A percentile compares a stretch with the other conserved stretches of the same genome.
Conservation (phyloP, 805 yeast genomes). For the Myxozyma kluyveri region DNA sequence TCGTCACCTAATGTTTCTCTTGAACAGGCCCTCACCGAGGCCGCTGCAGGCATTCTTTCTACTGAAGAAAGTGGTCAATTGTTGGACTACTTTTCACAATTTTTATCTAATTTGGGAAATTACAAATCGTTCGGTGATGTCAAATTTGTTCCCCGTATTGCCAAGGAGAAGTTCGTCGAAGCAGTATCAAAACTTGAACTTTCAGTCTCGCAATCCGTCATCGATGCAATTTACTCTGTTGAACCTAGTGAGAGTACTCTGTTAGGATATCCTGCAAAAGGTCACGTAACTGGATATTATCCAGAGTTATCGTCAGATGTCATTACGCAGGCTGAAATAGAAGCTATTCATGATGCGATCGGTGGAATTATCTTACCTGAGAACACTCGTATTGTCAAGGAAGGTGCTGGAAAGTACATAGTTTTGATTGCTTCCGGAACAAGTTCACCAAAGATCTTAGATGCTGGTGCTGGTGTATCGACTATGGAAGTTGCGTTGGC, state of each 20-base stretch:
- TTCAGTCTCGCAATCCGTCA: constrained; percentile 35
- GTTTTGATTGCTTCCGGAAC: constrained; percentile 68
- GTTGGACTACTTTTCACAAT: constrained; percentile 60
- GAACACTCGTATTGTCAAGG: constrained; percentile 71
- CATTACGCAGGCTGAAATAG: constrained; percentile 58
- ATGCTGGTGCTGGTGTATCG: constrained; percentile 30
- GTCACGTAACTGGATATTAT: constrained; percentile 75
- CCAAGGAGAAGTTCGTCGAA: constrained; percentile 48
- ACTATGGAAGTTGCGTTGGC: constrained; percentile 37
- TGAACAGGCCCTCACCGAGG: neutral
- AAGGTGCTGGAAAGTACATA: constrained; percentile 44
- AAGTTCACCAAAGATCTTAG: neutral
- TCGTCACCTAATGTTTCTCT: constrained; percentile 37
- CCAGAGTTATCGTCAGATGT: constrained; percentile 40
- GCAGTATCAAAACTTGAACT: constrained; percentile 43
- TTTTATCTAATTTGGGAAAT: constrained; percentile 66
- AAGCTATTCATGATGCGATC: constrained; percentile 62
- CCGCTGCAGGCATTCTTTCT: constrained; percentile 32
- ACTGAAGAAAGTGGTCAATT: constrained; percentile 46
- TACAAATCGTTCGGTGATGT: constrained; percentile 86
- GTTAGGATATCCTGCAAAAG: constrained; percentile 75
- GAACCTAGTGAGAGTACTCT: constrained; percentile 49
- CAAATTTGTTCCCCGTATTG: constrained; percentile 71
- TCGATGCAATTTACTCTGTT: constrained; percentile 50
- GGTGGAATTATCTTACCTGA: constrained; percentile 69